Evolutionary conservation across 352 stramenopile genomes (phyloP).

Genomic region (Pythium aquatile): DNA sequence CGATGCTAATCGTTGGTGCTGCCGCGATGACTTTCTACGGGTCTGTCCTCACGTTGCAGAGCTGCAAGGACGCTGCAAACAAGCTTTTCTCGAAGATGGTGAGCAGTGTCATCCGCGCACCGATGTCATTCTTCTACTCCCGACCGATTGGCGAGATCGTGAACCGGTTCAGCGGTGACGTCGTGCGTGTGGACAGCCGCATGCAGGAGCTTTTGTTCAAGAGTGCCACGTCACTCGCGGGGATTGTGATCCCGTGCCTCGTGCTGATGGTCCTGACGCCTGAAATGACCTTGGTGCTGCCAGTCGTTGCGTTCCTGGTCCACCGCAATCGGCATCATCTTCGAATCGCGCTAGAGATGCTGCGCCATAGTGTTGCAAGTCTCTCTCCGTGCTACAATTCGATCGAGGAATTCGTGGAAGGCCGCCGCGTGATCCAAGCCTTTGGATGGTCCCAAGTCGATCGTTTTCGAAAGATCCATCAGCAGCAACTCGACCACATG

Average conservation of each 20-base stretch:
- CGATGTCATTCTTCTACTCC: constrained; percentile 39
- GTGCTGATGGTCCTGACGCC: constrained; percentile 32
- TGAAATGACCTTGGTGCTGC: constrained; percentile 61
- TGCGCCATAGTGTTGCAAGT: constrained; percentile 18
- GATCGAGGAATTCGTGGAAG: constrained; percentile 27
- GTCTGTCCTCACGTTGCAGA: constrained; percentile 12
- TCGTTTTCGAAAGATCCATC: constrained; percentile 18
- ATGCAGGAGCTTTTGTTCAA: constrained; percentile 19
- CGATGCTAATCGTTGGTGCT: constrained; percentile 15
- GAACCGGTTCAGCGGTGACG: constrained; percentile 39
- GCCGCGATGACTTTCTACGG: constrained; percentile 25
- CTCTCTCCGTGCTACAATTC: constrained; percentile 27
- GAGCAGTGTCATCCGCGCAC: constrained; percentile 19
- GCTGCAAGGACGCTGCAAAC: constrained; percentile 21
- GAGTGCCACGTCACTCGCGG: constrained; percentile 15
- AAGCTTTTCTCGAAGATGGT: constrained; percentile 20
- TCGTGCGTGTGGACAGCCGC: constrained; percentile 17
- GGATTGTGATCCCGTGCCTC: constrained; percentile 28
- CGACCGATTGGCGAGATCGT: constrained; percentile 37
- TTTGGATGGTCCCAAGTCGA: constrained; percentile 18
- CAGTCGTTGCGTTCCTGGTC: constrained; percentile 55
- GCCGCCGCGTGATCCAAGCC: constrained; percentile 22
- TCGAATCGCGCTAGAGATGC: constrained; percentile 25
- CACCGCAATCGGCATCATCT: constrained; percentile 22
- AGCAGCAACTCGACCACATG: constrained; percentile 23